Percentiles rank a stretch among this genome's conserved stretches.
phyloP scores from a whole-genome alignment of 140 eudicot species.

The Senecio squalidus region DNA sequence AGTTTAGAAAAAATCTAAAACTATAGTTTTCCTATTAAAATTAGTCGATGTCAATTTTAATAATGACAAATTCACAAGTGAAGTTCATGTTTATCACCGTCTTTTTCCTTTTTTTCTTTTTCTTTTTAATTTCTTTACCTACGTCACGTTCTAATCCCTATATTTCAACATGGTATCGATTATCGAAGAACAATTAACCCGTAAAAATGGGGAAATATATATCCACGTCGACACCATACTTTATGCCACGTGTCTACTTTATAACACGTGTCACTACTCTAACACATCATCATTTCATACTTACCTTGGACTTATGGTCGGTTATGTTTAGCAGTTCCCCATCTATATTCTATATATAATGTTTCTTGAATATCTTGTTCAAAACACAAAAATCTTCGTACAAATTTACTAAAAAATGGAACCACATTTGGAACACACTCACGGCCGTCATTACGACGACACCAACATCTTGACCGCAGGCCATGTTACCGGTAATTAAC shows the following conservation, averaged over 20 bases:
- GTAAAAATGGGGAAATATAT: not conserved
- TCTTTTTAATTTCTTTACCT: not conserved
- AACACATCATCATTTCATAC: not conserved
- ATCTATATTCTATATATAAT: too few species aligned
- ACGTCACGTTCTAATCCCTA: too few species aligned
- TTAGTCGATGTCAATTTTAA: too few species aligned
- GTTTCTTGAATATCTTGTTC: too few species aligned
- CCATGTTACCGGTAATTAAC: conserved; percentile 16
- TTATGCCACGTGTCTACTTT: conserved; percentile 24
- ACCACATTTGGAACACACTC: conserved; percentile 27
- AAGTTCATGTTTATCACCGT: too few species aligned
- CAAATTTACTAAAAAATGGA: too few species aligned
- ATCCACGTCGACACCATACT: conserved; percentile 7
- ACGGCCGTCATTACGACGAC: conserved; percentile 21
- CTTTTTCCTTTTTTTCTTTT: not conserved
- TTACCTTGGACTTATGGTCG: too few species aligned
- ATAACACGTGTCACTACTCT: conserved; percentile 22
- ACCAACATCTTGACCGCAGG: not conserved
- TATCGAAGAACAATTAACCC: not conserved
- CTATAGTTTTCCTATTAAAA: too few species aligned
- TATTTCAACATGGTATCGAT: not conserved
- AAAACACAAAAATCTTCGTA: not conserved
- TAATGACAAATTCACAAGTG: too few species aligned
- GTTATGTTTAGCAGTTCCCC: too few species aligned
- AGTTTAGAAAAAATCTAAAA: too few species aligned